Base-by-base conservation (phyloP, 306 rosid genomes). In the Lathyrus aphaca region DNA sequence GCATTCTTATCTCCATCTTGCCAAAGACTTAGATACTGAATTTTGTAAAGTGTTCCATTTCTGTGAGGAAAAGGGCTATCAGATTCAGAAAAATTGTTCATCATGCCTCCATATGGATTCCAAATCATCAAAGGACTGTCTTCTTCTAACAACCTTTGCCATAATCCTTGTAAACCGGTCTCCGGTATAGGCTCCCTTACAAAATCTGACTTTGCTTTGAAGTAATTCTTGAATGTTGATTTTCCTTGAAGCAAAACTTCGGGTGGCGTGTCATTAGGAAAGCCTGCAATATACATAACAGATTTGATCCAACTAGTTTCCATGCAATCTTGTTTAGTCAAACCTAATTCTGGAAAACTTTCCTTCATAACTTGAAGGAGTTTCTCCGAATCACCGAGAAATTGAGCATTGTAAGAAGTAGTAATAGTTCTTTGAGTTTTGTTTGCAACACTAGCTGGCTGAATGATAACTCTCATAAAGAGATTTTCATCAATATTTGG, bases 161-260 rank as follows among this genome's bases (percentile, higher is more conserved):
- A 92, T 0, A 92, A 5, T 5, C 98, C 96, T 48, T 88, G 78
- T 3, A 92, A 81, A 0, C 79, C 91, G 0, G 75, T 35, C 71
- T 82, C 91, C 0, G 98, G 86, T 9, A 92, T 88, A 4, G 96
- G 77, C 13, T 75, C 81, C 6, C 72, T 82, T 4, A 89, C 92
- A 10, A 83, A 92, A 46, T 92, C 98, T 46, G 96, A 86, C 58
- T 92, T 92, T 23, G 98, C 96, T 49, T 89, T 92, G 96, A 92
- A 89, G 78, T 64, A 85, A 73, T 72, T 84, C 77, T 86, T 88
- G 86, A 78, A 87, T 1, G 86, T 75, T 15, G 98, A 67, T 54
- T 84, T 88, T 1, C 91, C 89, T 32, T 89, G 16, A 30, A 89
- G 96, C 1, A 89, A 79, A 35, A 85, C 84, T 70, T 89, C 92